Percentiles rank a stretch among this genome's conserved stretches.
Conservation (phyloP, 129 eudicot species). For the Escallonia herrerae region DNA sequence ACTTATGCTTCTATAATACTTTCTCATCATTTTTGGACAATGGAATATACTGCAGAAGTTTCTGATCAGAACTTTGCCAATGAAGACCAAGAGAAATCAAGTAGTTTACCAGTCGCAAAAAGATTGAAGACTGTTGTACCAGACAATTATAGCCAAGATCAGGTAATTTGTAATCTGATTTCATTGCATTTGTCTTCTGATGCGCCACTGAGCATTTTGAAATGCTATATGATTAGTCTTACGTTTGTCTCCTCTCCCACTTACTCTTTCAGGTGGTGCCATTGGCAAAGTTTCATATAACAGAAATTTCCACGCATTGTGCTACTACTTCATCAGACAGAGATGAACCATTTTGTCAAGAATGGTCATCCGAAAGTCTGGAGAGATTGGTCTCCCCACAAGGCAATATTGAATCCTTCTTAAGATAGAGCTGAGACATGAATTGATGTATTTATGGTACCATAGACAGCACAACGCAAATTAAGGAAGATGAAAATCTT, state of each 20-base stretch:
- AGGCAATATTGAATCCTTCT: neutral
- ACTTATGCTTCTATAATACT: neutral
- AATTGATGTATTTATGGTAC: too few species aligned
- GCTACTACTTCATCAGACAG: neutral
- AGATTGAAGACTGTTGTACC: conserved; percentile 18
- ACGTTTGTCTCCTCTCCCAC: neutral
- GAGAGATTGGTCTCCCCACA: neutral
- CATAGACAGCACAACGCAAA: too few species aligned
- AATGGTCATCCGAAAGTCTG: neutral
- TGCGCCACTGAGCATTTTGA: neutral
- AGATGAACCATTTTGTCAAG: neutral
- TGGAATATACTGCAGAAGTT: conserved; percentile 25
- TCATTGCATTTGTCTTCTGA: neutral
- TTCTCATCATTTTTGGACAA: neutral
- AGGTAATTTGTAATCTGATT: neutral
- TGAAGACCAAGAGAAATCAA: conserved; percentile 12
- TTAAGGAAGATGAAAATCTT: neutral
- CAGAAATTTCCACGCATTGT: neutral
- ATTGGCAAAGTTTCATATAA: neutral
- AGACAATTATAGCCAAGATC: conserved; percentile 8
- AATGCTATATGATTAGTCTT: neutral
- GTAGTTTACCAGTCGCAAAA: conserved; percentile 4
- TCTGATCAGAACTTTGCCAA: conserved; percentile 42
- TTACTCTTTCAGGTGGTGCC: neutral
- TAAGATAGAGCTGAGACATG: neutral